Evolutionary conservation across 768 basidiomycete genomes (phyloP).

Genomic region (Tylopilus rubrobrunneus): DNA sequence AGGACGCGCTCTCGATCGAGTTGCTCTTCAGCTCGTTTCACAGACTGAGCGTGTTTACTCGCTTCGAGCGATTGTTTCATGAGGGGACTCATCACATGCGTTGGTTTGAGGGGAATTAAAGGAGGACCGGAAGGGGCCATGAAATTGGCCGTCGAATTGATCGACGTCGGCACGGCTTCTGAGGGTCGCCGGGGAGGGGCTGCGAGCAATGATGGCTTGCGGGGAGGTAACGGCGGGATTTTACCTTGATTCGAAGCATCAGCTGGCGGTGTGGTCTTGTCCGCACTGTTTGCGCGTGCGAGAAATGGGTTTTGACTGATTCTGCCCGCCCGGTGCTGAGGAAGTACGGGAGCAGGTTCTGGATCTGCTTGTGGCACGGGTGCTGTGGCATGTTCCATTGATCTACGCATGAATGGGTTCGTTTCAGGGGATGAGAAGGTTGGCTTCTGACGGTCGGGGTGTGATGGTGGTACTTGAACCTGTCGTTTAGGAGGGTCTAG

Average conservation of each 20-base stretch:
- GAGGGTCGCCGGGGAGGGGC: slow-evolving; percentile 19
- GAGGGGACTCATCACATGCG: slow-evolving; percentile 57
- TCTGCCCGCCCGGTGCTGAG: slow-evolving; percentile 17
- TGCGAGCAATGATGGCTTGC: slow-evolving; percentile 31
- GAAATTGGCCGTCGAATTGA: slow-evolving; percentile 3
- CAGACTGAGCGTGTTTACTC: slow-evolving; percentile 62
- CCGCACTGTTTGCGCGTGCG: slow-evolving; percentile 16
- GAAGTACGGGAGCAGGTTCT: slow-evolving; percentile 1
- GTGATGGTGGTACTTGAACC: slow-evolving; percentile 24
- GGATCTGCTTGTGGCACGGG: slow-evolving; percentile 2
- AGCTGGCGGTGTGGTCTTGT: slow-evolving; percentile 4
- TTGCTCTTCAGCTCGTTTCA: slow-evolving; percentile 66
- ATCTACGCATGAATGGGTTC: slow-evolving; percentile 27
- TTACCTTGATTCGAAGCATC: slow-evolving; percentile 15
- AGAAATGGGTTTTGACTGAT: slow-evolving; percentile 32
- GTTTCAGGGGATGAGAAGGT: slow-evolving; percentile 24
- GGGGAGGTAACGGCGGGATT: slow-evolving; percentile 32
- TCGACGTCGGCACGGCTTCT: slow-evolving; percentile 7
- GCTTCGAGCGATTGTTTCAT: slow-evolving; percentile 75
- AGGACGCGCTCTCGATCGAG: slow-evolving; percentile 68
- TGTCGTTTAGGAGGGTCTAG: slow-evolving; percentile 20
- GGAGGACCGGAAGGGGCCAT: slow-evolving; percentile 11
- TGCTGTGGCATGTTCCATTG: slow-evolving; percentile 11
- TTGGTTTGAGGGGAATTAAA: slow-evolving; percentile 23
- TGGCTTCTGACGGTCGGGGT: slow-evolving; percentile 26